Base-by-base conservation (phyloP, 768 basidiomycete species). In the Rhodotorula graminis region DNA sequence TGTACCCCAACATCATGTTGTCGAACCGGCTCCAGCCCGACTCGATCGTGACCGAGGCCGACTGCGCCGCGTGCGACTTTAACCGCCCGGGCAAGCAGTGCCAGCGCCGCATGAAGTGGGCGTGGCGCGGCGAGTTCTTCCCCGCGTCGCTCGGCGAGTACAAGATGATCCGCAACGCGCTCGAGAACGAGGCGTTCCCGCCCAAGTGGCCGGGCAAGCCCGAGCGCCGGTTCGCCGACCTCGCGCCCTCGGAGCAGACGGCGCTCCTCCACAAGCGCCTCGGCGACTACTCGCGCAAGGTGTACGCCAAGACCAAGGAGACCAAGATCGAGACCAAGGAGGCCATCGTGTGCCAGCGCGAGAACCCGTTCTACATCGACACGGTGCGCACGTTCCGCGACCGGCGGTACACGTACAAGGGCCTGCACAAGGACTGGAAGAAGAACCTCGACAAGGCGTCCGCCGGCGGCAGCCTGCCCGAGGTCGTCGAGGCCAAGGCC, bases 1-100 rank as follows among this genome's bases (percentile, higher is more conserved):
- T 99, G 96, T 98, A 99, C 81, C 96, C 96, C 68, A 99, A 98
- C 82, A 98, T 99, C 87, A 99, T 99, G 96, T 89, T 99, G 84
- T 97, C 94, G 27, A 99, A 99, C 80, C 91, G 96, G 47, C 85
- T 99, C 4, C 96, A 99, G 77, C 96, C 96, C 4, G 96, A 99
- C 82, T 96, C 96, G 3, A 90, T 98, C 83, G 90, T 97, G 18
- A 92, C 94, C 78, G 96, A 98, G 81, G 88, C 95, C 29, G 90
- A 89, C 27, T 99, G 96, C 79, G 96, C 96, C 2, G 93, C 97
- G 3, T 99, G 96, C 82, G 96, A 99, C 82, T 98, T 90, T 81
- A 99, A 99, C 78, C 87, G 94, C 16, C 94, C 96, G 0, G 92
- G 91, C 31, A 99, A 99, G 83, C 86, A 87, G 19, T 99, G 96